Base-by-base conservation (phyloP, 2,329 filamentous ascomycete genomes). In the Calonectria montana region DNA sequence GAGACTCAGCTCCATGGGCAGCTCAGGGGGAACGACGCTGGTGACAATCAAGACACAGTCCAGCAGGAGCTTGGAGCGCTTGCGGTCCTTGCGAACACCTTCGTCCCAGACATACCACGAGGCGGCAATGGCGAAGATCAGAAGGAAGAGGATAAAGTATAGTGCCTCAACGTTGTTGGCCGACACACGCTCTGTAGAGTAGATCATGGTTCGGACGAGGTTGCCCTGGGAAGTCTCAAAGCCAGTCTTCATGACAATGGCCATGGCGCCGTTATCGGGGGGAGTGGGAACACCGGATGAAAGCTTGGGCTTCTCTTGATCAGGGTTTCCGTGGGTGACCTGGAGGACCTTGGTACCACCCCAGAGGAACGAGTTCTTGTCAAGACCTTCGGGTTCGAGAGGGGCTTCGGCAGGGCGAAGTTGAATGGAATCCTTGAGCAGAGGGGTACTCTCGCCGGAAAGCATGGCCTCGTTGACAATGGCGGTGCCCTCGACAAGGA, bases 401-500 rank as follows among this genome's bases (percentile, higher is more conserved):
- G 84, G 82, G 21, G 94, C 94, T 78, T 98, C 93, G 23, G 89
- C 90, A 7, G 97, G 96, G 73, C 97, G 93, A 50, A 99, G 90
- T 83, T 97, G 95, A 70, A 99, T 88, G 0, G 97, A 99, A 79
- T 99, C 97, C 85, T 99, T 99, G 78, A 99, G 88, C 53, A 99
- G 90, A 37, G 97, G 97, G 0, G 97, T 99, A 83, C 96, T 98
- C 86, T 99, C 97, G 74, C 97, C 97, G 4, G 97, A 99, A 78
- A 99, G 90, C 97, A 99, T 99, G 74, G 97, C 97, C 85, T 99
- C 97, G 85, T 99, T 99, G 79, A 99, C 97, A 82, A 99, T 99
- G 10, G 94, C 96, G 67, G 95, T 96, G 35, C 97, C 97, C 83
- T 98, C 96, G 35, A 99, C 93, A 57, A 99, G 85, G 64, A 99